These are phyloP conservation scores for Rhodotorula sp. DNA, from an alignment of 1,284 basidiomycete species.

Conservation along the genomic window DNA sequence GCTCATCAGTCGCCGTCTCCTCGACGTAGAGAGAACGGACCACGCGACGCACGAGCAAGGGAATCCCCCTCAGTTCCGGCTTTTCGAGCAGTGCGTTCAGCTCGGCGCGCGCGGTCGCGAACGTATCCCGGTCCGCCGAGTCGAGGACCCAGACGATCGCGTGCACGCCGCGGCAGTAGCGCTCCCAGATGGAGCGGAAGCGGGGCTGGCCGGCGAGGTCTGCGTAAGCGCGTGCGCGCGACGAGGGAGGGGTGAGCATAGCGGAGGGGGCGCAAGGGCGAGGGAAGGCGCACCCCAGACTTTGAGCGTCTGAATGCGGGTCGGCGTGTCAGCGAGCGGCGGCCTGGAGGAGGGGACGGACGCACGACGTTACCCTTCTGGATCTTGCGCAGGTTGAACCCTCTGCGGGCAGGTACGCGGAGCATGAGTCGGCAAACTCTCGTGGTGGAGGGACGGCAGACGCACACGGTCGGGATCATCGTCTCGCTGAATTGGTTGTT, in stretches of 20 bases:
- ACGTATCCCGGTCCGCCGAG: conserved; percentile 75
- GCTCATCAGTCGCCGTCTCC: neutral
- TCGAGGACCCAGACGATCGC: conserved; percentile 94
- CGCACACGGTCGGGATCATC: conserved; percentile 48
- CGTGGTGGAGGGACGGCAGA: neutral
- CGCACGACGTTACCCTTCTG: conserved; percentile 47
- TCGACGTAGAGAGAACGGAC: conserved; percentile 38
- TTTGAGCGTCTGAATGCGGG: conserved; percentile 42
- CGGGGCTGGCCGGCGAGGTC: conserved; percentile 74
- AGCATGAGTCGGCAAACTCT: neutral
- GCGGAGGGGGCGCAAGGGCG: neutral
- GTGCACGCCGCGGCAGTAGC: conserved; percentile 91
- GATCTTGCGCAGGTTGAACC: conserved; percentile 47
- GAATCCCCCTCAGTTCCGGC: conserved; percentile 72
- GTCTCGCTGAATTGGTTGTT: conserved; percentile 39
- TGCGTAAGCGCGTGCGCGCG: neutral
- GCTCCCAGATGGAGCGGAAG: conserved; percentile 83
- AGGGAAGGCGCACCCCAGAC: conserved; percentile 41
- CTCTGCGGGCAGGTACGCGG: conserved; percentile 28
- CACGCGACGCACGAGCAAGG: conserved; percentile 66
- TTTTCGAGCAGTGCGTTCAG: conserved; percentile 77
- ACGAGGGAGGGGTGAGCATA: too few relatives aligned
- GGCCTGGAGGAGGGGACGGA: neutral
- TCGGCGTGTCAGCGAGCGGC: neutral
- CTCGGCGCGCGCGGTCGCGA: conserved; percentile 85